phyloP scores from a whole-genome alignment of 1,284 basidiomycete species.

The Acaromyces ingoldii region DNA sequence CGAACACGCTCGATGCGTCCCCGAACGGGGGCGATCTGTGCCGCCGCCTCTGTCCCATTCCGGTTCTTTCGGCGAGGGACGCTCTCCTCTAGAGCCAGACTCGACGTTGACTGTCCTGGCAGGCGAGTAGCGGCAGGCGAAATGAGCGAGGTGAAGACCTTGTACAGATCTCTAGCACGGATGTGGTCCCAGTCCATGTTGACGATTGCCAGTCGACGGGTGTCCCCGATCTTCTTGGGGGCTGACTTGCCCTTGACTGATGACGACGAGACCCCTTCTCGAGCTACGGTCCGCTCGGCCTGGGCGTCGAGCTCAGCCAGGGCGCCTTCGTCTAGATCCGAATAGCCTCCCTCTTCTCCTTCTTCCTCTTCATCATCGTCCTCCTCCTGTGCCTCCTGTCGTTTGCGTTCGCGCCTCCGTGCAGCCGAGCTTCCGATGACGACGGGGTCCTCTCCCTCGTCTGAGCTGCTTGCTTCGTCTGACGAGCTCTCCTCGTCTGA shows the following conservation, averaged over 20 bases:
- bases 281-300: conserved; percentile 54
- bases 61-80: not conserved
- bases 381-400: conserved; percentile 10
- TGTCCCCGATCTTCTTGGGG: conserved; percentile 23
- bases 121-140: conserved; percentile 43
- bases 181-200: conserved; percentile 99
- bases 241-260: conserved; percentile 16
- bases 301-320: conserved; percentile 70
- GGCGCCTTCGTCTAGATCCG: conserved; percentile 50
- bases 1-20: conserved; percentile 51
- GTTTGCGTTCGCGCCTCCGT: conserved; percentile 20
- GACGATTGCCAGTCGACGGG: conserved; percentile 72
- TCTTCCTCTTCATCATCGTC: conserved; percentile 33
- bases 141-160: conserved; percentile 84
- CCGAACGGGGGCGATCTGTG: conserved; percentile 22
- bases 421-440: conserved; percentile 31
- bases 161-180: conserved; percentile 81
- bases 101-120: conserved; percentile 14
- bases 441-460: conserved; percentile 32
- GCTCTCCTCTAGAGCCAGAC: conserved; percentile 8
- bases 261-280: conserved; percentile 49
- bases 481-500: conserved; percentile 59
- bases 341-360: conserved; percentile 70
- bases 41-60: conserved; percentile 2
- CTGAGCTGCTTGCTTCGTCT: conserved; percentile 46